Percentiles rank a stretch among this genome's conserved stretches.
These are phyloP conservation scores for Candida chauliodis DNA, from an alignment of 805 yeast genomes.

Conservation along the genomic window DNA sequence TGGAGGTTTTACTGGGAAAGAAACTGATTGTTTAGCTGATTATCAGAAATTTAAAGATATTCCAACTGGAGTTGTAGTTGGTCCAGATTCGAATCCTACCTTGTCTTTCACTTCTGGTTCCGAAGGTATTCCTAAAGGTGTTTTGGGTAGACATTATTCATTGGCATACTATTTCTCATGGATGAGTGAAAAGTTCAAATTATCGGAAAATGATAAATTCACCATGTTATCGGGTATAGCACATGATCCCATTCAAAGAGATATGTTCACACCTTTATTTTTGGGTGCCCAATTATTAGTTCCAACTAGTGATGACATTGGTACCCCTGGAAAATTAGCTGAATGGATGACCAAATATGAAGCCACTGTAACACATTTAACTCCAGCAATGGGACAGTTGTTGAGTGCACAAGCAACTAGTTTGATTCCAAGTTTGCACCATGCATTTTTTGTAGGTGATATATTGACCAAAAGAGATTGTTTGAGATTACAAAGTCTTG, in stretches of 20 bases:
- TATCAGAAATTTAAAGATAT: slow-evolving; percentile 46
- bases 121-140: slow-evolving; percentile 99
- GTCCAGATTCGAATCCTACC: slow-evolving; percentile 98
- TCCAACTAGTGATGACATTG: slow-evolving; percentile 96
- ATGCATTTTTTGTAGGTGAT: slow-evolving; percentile 98
- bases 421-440: slow-evolving; percentile 80
- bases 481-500: slow-evolving; percentile 84
- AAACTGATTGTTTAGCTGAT: slow-evolving; percentile 47
- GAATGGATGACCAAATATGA: slow-evolving; percentile 93
- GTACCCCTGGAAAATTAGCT: slow-evolving; percentile 96
- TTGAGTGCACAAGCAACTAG: slow-evolving; percentile 93
- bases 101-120: slow-evolving; percentile 95
- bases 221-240: slow-evolving; percentile 99
- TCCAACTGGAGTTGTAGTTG: slow-evolving; percentile 86
- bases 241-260: slow-evolving; percentile 99
- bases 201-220: slow-evolving; percentile 77
- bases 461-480: slow-evolving; percentile 97
- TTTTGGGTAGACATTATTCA: slow-evolving; percentile 94
- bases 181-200: slow-evolving; percentile 87
- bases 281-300: slow-evolving; percentile 90
- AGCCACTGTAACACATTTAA: slow-evolving; percentile 94
- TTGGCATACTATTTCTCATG: slow-evolving; percentile 97
- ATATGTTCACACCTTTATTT: slow-evolving; percentile 96
- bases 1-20: slow-evolving; percentile 51
- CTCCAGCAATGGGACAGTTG: slow-evolving; percentile 99